These are phyloP conservation scores for Colletotrichum coccodes DNA, from an alignment of 2,329 filamentous ascomycete species.

Conservation along the genomic window DNA sequence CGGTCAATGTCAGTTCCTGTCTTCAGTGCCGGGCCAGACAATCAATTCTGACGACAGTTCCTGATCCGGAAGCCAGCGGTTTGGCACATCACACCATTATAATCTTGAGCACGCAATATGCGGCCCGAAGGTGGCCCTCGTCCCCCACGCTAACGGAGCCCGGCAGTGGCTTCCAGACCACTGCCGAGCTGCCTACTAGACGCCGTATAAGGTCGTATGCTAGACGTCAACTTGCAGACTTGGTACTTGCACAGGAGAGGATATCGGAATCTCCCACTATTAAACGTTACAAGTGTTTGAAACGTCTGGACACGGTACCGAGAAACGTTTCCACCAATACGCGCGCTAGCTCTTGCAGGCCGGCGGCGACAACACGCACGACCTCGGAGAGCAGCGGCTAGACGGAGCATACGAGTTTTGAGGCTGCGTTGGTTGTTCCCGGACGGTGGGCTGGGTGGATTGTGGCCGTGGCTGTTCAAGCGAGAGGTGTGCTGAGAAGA, in stretches of 20 bases:
- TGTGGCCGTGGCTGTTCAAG: slow-evolving; percentile 13
- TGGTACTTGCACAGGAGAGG: too few relatives aligned
- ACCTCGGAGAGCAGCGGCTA: slow-evolving; percentile 51
- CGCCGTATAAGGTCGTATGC: too few relatives aligned
- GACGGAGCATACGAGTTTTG: slow-evolving; percentile 16
- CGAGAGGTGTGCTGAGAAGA: not conserved
- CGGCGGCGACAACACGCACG: slow-evolving; percentile 41
- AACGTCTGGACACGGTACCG: too few relatives aligned
- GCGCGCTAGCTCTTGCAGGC: slow-evolving; percentile 54
- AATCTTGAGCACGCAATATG: slow-evolving; percentile 17
- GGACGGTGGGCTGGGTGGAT: not conserved
- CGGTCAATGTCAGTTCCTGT: not conserved
- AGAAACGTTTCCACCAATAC: slow-evolving; percentile 65
- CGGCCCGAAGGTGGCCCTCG: not conserved
- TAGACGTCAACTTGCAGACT: too few relatives aligned
- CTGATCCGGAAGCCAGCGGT: not conserved
- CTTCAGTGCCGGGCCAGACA: slow-evolving; percentile 21
- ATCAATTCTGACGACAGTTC: not conserved
- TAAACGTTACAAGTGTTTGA: too few relatives aligned
- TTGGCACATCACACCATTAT: slow-evolving; percentile 4
- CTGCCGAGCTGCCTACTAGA: too few relatives aligned
- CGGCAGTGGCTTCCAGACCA: too few relatives aligned
- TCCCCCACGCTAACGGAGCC: not conserved
- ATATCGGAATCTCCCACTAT: too few relatives aligned
- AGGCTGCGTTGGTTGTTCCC: slow-evolving; percentile 14